Conservation (phyloP, 805 yeast species). For the Ogataea methanolica region DNA sequence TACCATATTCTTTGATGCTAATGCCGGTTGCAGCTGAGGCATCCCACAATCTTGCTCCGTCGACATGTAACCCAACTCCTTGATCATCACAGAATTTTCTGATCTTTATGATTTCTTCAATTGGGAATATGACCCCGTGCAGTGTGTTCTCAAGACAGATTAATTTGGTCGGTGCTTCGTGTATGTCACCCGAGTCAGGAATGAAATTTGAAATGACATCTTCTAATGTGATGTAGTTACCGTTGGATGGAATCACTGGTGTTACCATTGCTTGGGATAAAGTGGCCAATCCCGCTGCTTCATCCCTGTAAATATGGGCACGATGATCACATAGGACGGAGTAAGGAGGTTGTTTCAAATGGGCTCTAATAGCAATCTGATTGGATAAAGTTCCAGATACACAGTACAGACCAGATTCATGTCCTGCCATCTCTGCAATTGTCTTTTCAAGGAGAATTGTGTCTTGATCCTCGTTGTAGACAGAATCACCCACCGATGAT, state of each 20-base stretch:
- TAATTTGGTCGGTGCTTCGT: constrained; percentile 81
- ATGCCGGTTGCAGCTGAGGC: constrained; percentile 76
- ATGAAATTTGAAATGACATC: constrained; percentile 62
- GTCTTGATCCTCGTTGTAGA: constrained; percentile 77
- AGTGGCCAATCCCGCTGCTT: constrained; percentile 89
- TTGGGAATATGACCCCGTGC: constrained; percentile 77
- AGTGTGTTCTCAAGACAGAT: constrained; percentile 85
- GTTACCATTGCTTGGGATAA: constrained; percentile 89
- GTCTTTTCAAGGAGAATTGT: constrained; percentile 60
- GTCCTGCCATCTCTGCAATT: constrained; percentile 69
- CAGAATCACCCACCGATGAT: constrained; percentile 78
- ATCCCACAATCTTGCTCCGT: constrained; percentile 95
- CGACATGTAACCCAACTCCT: constrained; percentile 67
- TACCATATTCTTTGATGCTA: constrained; percentile 64
- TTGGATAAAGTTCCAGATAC: constrained; percentile 89
- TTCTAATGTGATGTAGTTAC: constrained; percentile 70
- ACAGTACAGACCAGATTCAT: constrained; percentile 76
- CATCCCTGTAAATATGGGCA: constrained; percentile 77
- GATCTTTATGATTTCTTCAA: constrained; percentile 71
- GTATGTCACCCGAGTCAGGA: constrained; percentile 78
- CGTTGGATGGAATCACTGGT: constrained; percentile 76
- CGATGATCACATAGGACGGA: constrained; percentile 83
- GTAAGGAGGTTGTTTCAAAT: constrained; percentile 76
- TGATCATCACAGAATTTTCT: constrained; percentile 62
- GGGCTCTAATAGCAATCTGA: constrained; percentile 78